These are phyloP conservation scores for Vaccinium vitisidaea DNA, from an alignment of 148 eudicot genomes.

Conservation along the genomic window DNA sequence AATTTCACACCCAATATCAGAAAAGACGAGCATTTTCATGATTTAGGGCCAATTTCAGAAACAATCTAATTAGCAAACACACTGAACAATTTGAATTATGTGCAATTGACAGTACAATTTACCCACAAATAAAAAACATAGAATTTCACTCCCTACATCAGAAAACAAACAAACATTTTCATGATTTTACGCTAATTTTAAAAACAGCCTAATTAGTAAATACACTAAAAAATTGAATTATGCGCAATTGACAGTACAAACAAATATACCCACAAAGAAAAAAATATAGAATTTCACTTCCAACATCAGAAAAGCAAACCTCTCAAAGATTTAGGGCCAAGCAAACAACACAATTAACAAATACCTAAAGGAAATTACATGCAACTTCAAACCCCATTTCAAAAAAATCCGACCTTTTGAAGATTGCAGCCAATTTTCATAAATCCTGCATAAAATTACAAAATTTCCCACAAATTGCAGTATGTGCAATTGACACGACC, in stretches of 20 bases:
- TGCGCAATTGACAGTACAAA: neutral
- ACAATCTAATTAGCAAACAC: neutral
- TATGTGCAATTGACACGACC: neutral
- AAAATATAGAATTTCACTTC: too few relatives aligned
- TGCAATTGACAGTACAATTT: neutral
- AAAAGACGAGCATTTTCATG: neutral
- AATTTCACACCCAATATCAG: neutral
- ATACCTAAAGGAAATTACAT: neutral
- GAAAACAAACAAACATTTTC: neutral
- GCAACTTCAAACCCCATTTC: neutral
- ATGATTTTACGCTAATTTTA: neutral
- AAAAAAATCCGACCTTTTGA: neutral
- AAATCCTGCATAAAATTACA: neutral
- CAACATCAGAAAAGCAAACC: too few relatives aligned
- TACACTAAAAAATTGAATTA: neutral
- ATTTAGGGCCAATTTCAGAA: neutral
- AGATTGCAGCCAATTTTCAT: neutral
- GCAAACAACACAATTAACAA: too few relatives aligned
- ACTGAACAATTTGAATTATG: neutral
- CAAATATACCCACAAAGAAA: neutral
- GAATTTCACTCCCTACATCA: neutral
- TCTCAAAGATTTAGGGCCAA: too few relatives aligned
- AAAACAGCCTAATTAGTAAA: neutral
- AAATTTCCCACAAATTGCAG: slow-evolving; percentile 1
- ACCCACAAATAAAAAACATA: neutral